Base-by-base conservation (phyloP, 2,329 filamentous ascomycete genomes). In the Akanthomyces uredinophilus region DNA sequence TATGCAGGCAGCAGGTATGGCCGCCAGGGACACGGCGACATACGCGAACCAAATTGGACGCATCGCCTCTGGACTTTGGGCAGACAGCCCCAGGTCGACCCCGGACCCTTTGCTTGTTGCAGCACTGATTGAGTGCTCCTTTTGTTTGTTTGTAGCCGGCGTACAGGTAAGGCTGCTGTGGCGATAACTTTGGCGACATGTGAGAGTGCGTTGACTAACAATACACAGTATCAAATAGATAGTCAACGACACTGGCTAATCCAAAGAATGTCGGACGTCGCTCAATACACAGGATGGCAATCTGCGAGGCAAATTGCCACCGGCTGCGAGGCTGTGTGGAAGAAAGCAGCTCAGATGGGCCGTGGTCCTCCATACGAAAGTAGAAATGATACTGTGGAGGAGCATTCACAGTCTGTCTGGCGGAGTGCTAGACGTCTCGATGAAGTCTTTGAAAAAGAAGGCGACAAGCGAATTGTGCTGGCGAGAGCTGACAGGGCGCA, bases 261-360 rank as follows among this genome's bases (percentile, higher is more conserved):
- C 65, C 81, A 83, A 39, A 86, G 89, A 32, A 81, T 97, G 61
- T 83, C 87, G 67, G 87, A 92, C 68, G 87, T 96, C 44, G 85
- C 89, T 2, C 85, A 87, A 1, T 80, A 95, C 8, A 96, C 92
- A 0, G 95, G 95, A 0, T 97, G 92, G 90, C 89, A 92, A 68
- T 92, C 89, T 1, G 90, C 92, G 1, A 83, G 86, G 39, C 86
- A 92, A 46, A 94, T 97, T 65, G 91, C 91, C 0, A 81, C 85
- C 54, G 92, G 92, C 1, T 96, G 92, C 72, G 93, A 98, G 74
- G 88, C 87, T 3, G 83, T 87, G 0, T 99, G 95, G 95, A 81
- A 84, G 63, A 90, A 88, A 70, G 87, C 89, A 1, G 89, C 85
- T 4, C 83, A 87, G 64, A 79, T 89, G 67, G 90, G 90, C 0